Base-by-base conservation (phyloP, 345 rosid species). In the Theobroma cacao region DNA sequence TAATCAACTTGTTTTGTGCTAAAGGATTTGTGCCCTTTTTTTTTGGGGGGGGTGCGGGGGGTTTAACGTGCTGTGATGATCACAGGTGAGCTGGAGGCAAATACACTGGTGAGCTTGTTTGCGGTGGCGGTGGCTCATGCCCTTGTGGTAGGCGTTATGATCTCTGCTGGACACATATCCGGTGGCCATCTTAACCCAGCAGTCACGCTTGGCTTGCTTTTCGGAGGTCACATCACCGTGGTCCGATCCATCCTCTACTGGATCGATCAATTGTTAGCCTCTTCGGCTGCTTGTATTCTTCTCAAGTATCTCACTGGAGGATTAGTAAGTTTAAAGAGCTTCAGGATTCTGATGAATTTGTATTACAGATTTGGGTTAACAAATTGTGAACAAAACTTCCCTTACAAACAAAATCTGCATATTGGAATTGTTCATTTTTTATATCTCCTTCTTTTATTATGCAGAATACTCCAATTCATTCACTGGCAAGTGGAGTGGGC, bases 141-240 rank as follows among this genome's bases (percentile, higher is more conserved):
- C 17, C 82, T 95, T 17, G 94, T 93, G 75, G 97, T 93, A 80
- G 93, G 86, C 0, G 99, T 90, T 52, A 93, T 90, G 98, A 89
- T 93, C 72, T 88, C 94, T 0, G 98, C 94, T 1, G 98, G 99
- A 15, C 99, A 87, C 79, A 90, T 91, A 74, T 95, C 97, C 22
- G 99, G 97, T 26, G 98, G 99, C 5, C 99, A 93, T 83, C 94
- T 95, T 24, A 95, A 93, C 80, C 99, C 99, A 0, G 92, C 98
- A 0, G 98, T 95, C n/a, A 90, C 98, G 9, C 74, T 95, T 2
- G 95, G 97, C 72, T 90, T 95, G 60, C 91, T 93, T 14, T 58
- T 80, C 7, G 98, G 98, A 2, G 98, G 98, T 45, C 91, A 86
- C 84, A 92, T 93, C 81, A 91, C 92, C 22, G 79, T 95, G 14